phyloP scores from a whole-genome alignment of 306 rosid genomes.

The Calophaca sinica region DNA sequence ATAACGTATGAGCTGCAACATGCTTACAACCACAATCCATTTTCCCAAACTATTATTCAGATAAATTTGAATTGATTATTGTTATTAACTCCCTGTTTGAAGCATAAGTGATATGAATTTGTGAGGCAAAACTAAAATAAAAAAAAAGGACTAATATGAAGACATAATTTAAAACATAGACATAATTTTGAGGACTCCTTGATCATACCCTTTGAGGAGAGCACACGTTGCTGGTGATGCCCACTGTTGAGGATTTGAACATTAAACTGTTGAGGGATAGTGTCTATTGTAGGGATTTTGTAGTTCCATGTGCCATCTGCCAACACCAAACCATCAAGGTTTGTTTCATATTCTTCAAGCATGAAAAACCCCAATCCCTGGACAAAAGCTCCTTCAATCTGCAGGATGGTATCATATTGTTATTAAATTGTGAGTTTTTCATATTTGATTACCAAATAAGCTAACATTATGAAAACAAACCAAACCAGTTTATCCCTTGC shows the following conservation, averaged over 20 bases:
- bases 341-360: slow-evolving; percentile 79
- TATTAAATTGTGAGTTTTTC: not conserved
- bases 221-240: slow-evolving; percentile 74
- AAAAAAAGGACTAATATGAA: slow-evolving; percentile 35
- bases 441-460: not conserved
- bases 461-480: not conserved
- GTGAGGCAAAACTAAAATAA: not conserved
- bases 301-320: slow-evolving; percentile 87
- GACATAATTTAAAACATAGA: not conserved
- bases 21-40: not conserved
- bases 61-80: not conserved
- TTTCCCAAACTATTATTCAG: not conserved
- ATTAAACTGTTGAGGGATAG: slow-evolving; percentile 80
- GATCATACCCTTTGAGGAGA: slow-evolving; percentile 85
- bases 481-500: not conserved
- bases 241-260: slow-evolving; percentile 83
- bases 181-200: slow-evolving; percentile 19
- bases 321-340: slow-evolving; percentile 70
- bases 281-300: slow-evolving; percentile 88
- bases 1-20: slow-evolving; percentile 1
- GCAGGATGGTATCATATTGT: slow-evolving; percentile 47
- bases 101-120: not conserved
- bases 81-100: slow-evolving; percentile 1
- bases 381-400: slow-evolving; percentile 98
- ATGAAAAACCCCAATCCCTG: slow-evolving; percentile 92